Evolutionary conservation across 2,329 filamentous ascomycete species (phyloP).

Genomic region (Metarhizium guizhouense): DNA sequence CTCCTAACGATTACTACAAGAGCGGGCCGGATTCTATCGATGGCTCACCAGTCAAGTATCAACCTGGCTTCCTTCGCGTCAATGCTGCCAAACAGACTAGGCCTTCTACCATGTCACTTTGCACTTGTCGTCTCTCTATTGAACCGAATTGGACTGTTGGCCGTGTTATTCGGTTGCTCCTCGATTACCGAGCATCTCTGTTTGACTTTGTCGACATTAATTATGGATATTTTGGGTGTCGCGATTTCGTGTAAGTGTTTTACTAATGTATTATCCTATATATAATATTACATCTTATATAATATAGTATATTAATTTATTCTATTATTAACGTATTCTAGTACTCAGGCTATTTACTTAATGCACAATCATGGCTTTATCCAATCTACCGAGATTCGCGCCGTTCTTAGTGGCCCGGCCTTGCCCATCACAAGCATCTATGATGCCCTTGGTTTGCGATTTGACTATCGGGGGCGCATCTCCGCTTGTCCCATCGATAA

Average conservation of each 20-base stretch:
- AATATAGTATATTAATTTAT: too few species aligned
- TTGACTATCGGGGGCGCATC: not conserved
- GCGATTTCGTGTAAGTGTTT: not conserved
- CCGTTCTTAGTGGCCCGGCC: not conserved
- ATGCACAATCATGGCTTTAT: not conserved
- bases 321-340: not conserved
- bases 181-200: not conserved
- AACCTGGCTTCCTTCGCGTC: not conserved
- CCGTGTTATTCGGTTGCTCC: not conserved
- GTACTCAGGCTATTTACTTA: not conserved
- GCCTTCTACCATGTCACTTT: not conserved
- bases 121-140: not conserved
- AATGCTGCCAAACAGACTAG: not conserved
- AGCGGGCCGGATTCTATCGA: not conserved
- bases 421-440: not conserved
- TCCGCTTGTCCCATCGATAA: not conserved
- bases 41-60: not conserved
- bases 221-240: not conserved
- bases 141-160: not conserved
- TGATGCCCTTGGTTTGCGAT: not conserved
- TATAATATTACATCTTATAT: too few species aligned
- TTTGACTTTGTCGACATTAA: not conserved
- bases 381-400: not conserved
- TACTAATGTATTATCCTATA: not conserved
- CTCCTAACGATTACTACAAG: not conserved